phyloP scores from a whole-genome alignment of 768 basidiomycete genomes.

The Auricularia sp. region DNA sequence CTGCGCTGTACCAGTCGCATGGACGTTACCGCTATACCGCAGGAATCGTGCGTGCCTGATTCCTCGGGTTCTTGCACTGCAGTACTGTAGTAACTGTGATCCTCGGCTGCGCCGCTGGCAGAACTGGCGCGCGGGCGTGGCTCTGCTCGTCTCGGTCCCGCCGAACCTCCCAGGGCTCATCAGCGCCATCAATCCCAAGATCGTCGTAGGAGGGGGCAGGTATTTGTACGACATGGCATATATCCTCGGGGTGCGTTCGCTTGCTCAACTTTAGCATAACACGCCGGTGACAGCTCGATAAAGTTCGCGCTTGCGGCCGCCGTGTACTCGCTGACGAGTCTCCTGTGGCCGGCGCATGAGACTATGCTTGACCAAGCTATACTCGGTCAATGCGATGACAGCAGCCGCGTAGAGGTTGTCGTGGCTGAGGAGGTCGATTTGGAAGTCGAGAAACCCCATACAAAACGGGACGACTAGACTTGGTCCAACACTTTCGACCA shows the following conservation, averaged over 20 bases:
- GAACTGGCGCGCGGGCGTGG: slow-evolving; percentile 75
- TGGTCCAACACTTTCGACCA: too few relatives aligned
- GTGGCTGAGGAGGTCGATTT: background rate
- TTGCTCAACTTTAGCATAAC: background rate
- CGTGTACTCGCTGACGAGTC: slow-evolving; percentile 25
- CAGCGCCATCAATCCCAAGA: slow-evolving; percentile 54
- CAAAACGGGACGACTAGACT: too few relatives aligned
- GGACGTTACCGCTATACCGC: slow-evolving; percentile 71
- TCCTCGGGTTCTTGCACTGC: background rate
- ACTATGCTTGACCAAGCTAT: slow-evolving; percentile 25
- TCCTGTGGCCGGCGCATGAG: slow-evolving; percentile 28
- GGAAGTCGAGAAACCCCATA: background rate
- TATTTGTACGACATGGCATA: slow-evolving; percentile 64
- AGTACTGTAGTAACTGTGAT: background rate
- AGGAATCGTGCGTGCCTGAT: slow-evolving; percentile 46
- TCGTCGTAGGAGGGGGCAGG: slow-evolving; percentile 47
- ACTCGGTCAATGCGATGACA: background rate
- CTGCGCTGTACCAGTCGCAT: slow-evolving; percentile 71
- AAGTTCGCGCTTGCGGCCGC: slow-evolving; percentile 25
- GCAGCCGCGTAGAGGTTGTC: background rate
- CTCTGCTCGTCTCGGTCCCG: slow-evolving; percentile 56
- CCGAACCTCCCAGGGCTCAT: slow-evolving; percentile 72
- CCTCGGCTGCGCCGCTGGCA: slow-evolving; percentile 17
- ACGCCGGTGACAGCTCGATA: slow-evolving; percentile 2
- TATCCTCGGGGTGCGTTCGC: slow-evolving; percentile 54